Base-by-base conservation (phyloP, 169 alveolate species). In the Sarcocystis neurona region DNA sequence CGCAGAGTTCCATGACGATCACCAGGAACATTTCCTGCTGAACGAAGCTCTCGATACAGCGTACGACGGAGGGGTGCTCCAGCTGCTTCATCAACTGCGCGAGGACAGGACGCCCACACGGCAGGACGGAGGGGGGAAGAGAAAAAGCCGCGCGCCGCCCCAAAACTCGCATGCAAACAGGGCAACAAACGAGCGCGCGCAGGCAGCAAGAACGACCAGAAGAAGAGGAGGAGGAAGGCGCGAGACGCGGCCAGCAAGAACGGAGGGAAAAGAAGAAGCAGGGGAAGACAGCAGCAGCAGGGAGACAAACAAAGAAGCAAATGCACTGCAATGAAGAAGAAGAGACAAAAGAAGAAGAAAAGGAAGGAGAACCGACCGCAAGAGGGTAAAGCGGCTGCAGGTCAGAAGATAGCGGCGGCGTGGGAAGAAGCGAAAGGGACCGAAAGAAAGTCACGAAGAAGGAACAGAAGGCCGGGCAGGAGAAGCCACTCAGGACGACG, bases 1-100 rank as follows among this genome's bases (percentile, higher is more conserved):
- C 97, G 15, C 98, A 97, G 90, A 93, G 95, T 92, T 96, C 99
- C 98, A 96, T 96, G n/a, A 96, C 96, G 41, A 96, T 96, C 90
- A 97, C 96, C 41, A 96, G 84, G 12, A 88, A 87, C 89, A 95
- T 94, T 84, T 93, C 89, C 75, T 94, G 92, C 74, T 94, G 97
- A 90, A 97, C 94, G 88, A 97, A 97, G n/a, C 98, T 95, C 91
- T 97, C 99, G 79, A 95, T 88, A 90, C 96, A 96, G 2, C 97
- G 94, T 44, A 97, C 96, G 70, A 97, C 96, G 88, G 94, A 95
- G 12, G 99, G 99, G 90, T 96, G 98, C 66, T 95, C 90, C 94
- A 97, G 91, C 34, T 96, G 96, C 92, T 96, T 95, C 77, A 96
- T 91, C 30, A 96, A 95, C 94, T 94, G 96, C 46, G 92, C 96